These are phyloP conservation scores for Friedmanniomyces simplex DNA, from an alignment of 495 filamentous ascomycete genomes.

Conservation along the genomic window DNA sequence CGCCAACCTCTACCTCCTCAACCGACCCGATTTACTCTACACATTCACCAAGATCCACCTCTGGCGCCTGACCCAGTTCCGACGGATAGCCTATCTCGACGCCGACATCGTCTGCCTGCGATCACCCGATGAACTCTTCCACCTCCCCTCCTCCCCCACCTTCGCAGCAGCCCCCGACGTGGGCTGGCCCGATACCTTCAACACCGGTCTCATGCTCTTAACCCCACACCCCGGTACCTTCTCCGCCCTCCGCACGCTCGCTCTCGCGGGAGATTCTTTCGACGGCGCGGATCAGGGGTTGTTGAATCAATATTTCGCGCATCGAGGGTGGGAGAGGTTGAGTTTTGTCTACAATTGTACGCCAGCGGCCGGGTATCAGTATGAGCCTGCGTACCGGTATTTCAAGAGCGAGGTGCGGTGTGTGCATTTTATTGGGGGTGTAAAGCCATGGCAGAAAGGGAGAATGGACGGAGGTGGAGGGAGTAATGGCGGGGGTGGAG, in stretches of 20 bases:
- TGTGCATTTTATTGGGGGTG: slow-evolving; percentile 84
- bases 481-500: slow-evolving; percentile 21
- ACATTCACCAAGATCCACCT: slow-evolving; percentile 95
- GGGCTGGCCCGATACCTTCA: slow-evolving; percentile 98
- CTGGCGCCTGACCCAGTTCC: slow-evolving; percentile 85
- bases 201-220: slow-evolving; percentile 88
- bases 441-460: slow-evolving; percentile 80
- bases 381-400: slow-evolving; percentile 86
- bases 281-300: slow-evolving; percentile 96
- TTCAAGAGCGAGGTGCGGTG: slow-evolving; percentile 78
- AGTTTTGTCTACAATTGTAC: slow-evolving; percentile 97
- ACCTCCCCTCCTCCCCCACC: slow-evolving; percentile 52
- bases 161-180: slow-evolving; percentile 93
- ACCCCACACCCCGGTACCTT: slow-evolving; percentile 82
- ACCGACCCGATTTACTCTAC: slow-evolving; percentile 75
- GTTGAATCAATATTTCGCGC: slow-evolving; percentile 80
- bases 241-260: slow-evolving; percentile 70
- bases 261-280: slow-evolving; percentile 79
- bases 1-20: slow-evolving; percentile 82
- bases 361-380: slow-evolving; percentile 87
- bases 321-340: slow-evolving; percentile 67
- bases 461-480: slow-evolving; percentile 41
- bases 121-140: slow-evolving; percentile 87
- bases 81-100: slow-evolving; percentile 85
- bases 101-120: slow-evolving; percentile 78